These are phyloP conservation scores for Pterocarpus macrocarpus DNA, from an alignment of 306 rosid species.

Conservation along the genomic window DNA sequence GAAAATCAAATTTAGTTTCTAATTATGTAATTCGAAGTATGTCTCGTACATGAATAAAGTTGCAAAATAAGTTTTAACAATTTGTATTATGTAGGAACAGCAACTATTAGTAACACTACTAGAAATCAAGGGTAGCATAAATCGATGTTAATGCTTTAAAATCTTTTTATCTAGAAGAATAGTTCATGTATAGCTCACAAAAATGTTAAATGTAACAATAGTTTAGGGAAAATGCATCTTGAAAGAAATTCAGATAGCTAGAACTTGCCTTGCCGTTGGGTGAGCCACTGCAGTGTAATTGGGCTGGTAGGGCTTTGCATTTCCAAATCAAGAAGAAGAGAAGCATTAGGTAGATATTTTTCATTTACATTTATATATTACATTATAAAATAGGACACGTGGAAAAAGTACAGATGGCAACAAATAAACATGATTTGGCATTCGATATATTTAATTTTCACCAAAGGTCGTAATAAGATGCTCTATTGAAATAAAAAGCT, in stretches of 20 bases:
- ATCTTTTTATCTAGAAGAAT: too few relatives aligned
- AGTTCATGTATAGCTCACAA: neutral
- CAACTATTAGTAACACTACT: neutral
- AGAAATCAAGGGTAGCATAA: too few relatives aligned
- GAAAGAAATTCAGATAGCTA: neutral
- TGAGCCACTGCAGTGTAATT: neutral
- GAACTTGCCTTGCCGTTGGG: conserved; percentile 22
- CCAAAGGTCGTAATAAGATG: neutral
- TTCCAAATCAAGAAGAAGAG: neutral
- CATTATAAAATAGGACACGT: neutral
- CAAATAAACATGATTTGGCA: neutral
- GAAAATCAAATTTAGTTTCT: neutral
- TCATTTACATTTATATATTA: neutral
- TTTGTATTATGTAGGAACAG: neutral
- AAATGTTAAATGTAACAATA: neutral
- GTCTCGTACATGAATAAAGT: neutral
- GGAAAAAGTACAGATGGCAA: neutral
- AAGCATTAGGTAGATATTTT: neutral
- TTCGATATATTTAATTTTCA: neutral
- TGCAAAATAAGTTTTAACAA: neutral
- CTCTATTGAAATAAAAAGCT: neutral
- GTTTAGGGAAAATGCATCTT: neutral
- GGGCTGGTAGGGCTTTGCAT: conserved; percentile 17
- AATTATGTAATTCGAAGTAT: neutral
- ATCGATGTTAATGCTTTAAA: too few relatives aligned